Conservation (phyloP, 78 protist species). For the Dictyostelium capitatum region DNA sequence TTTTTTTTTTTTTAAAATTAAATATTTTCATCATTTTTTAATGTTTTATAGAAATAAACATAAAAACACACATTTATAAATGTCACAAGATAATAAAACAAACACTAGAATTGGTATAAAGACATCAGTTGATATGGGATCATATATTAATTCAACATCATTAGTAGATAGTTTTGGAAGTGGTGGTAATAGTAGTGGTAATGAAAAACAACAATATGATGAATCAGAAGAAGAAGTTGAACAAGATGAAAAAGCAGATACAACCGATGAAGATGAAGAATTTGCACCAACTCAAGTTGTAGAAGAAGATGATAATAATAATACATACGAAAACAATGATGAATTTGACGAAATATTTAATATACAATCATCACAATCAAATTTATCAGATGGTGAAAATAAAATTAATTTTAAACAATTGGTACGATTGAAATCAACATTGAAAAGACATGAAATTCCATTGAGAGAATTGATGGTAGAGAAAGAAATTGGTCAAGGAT, state of each 20-base stretch:
- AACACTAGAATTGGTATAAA: background rate
- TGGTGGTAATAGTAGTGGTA: background rate
- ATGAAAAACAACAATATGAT: background rate
- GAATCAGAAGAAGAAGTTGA: constrained; percentile 1
- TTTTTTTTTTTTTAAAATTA: no score
- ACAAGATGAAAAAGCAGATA: background rate
- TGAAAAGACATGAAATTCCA: constrained; percentile 41
- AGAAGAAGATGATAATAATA: background rate
- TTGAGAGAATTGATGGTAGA: constrained; percentile 32
- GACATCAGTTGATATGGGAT: constrained; percentile 37
- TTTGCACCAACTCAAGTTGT: background rate
- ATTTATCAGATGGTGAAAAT: constrained; percentile 9
- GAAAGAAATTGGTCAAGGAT: constrained; percentile 70
- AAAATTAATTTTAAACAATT: constrained; percentile 39
- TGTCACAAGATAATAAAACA: no score
- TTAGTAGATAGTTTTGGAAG: background rate
- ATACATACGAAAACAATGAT: background rate
- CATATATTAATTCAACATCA: constrained; percentile 14
- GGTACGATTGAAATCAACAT: constrained; percentile 47
- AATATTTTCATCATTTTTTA: no score
- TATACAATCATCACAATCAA: background rate
- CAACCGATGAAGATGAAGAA: background rate
- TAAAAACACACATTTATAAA: no score
- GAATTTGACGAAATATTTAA: background rate
- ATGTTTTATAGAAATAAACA: no score